These are phyloP conservation scores for Apiotrichum brassicae DNA, from an alignment of 1,284 basidiomycete genomes.

Conservation along the genomic window DNA sequence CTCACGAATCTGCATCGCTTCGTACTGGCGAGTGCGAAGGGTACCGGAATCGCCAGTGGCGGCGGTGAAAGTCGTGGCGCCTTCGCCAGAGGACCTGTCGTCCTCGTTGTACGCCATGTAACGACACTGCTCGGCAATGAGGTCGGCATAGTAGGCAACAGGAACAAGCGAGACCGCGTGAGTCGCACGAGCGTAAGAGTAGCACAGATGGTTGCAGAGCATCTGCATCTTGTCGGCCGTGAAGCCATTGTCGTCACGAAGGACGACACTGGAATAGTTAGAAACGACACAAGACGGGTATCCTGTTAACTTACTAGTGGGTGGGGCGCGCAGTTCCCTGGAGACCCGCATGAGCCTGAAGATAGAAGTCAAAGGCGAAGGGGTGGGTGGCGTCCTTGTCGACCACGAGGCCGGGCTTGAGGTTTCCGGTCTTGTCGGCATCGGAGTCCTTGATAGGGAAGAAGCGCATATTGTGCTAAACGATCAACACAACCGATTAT, in stretches of 20 bases:
- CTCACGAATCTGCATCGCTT: constrained; percentile 5
- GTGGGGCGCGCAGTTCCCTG: constrained; percentile 47
- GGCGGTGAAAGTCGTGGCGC: constrained; percentile 2
- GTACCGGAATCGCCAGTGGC: constrained; percentile 1
- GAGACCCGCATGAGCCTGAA: constrained; percentile 43
- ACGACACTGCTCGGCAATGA: constrained; percentile 46
- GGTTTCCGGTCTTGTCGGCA: constrained; percentile 45
- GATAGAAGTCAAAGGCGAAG: constrained; percentile 45
- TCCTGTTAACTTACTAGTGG: constrained; percentile 40
- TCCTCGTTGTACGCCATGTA: constrained; percentile 42
- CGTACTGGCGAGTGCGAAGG: constrained; percentile 1
- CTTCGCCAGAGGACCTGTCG: too few species aligned
- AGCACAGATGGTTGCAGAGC: constrained; percentile 44
- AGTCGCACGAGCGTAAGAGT: constrained; percentile 46
- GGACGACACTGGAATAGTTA: constrained; percentile 22
- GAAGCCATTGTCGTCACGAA: constrained; percentile 37
- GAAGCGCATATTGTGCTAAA: constrained; percentile 47
- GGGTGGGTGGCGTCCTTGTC: constrained; percentile 47
- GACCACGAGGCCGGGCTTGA: constrained; percentile 44
- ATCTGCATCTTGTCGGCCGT: constrained; percentile 39
- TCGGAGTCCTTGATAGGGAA: constrained; percentile 39
- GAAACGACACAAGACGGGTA: constrained; percentile 2
- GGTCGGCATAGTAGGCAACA: constrained; percentile 33
- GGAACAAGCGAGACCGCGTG: constrained; percentile 45
- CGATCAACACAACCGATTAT: neutral